Evolutionary conservation across 352 stramenopile species (phyloP).

Genomic region (Phytopythium sindhum): DNA sequence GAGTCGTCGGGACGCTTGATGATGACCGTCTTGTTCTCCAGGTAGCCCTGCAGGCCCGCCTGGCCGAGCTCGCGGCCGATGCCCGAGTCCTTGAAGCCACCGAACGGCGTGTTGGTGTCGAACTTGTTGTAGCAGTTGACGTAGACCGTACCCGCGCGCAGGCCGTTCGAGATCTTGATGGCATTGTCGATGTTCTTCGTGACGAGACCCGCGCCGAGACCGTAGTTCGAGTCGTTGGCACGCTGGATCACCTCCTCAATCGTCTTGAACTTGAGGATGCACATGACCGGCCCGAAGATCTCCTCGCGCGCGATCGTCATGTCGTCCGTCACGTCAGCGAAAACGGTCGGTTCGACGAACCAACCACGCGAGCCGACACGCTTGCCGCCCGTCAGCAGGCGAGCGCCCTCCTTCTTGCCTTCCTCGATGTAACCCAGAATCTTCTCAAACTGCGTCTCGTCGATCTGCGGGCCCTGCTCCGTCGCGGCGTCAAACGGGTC

Average conservation of each 20-base stretch:
- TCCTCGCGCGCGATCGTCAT: constrained; percentile 89
- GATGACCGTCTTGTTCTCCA: constrained; percentile 75
- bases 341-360: constrained; percentile 92
- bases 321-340: constrained; percentile 73
- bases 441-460: constrained; percentile 71
- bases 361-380: constrained; percentile 57
- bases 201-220: constrained; percentile 85
- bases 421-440: constrained; percentile 78
- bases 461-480: constrained; percentile 53
- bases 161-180: constrained; percentile 80
- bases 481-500: constrained; percentile 39
- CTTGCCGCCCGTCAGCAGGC: constrained; percentile 72
- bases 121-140: constrained; percentile 94
- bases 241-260: constrained; percentile 82
- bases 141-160: constrained; percentile 92
- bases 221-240: constrained; percentile 86
- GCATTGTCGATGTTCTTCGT: constrained; percentile 81
- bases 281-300: constrained; percentile 89
- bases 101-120: constrained; percentile 70
- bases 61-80: constrained; percentile 70
- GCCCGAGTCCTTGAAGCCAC: constrained; percentile 74
- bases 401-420: constrained; percentile 78
- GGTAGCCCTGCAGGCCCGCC: constrained; percentile 61
- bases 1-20: constrained; percentile 47
- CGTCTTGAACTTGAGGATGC: constrained; percentile 83